Evolutionary conservation across 192 early-diverging fungal genomes (phyloP).

Genomic region (Entomortierella parvispora): DNA sequence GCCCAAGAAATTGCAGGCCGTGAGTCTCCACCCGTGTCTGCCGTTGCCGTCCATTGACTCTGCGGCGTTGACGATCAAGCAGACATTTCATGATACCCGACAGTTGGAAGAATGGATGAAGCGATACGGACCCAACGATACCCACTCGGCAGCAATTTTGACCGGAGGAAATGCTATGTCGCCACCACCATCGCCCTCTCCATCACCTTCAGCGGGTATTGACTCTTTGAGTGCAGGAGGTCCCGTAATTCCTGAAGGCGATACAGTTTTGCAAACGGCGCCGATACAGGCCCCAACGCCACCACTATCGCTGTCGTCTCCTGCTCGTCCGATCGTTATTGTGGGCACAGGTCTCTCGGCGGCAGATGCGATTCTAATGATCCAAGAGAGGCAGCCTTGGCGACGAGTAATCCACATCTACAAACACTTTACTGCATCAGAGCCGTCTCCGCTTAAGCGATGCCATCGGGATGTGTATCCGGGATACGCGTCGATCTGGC

Average conservation of each 20-base stretch:
- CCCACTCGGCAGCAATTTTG: not conserved
- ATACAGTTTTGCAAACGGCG: no score
- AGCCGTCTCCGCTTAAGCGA: constrained; percentile 42
- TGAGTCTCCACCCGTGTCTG: constrained; percentile 23
- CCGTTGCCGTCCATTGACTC: constrained; percentile 1
- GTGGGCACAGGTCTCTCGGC: constrained; percentile 50
- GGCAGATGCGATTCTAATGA: constrained; percentile 42
- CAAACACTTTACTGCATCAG: constrained; percentile 35
- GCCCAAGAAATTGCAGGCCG: constrained; percentile 43
- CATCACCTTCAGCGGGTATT: not conserved
- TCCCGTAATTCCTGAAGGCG: not conserved
- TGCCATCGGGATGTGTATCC: constrained; percentile 53
- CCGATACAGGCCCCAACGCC: no score
- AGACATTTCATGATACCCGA: constrained; percentile 47
- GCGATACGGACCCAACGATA: not conserved
- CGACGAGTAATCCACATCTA: constrained; percentile 44
- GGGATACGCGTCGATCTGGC: constrained; percentile 42
- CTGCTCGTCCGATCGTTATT: constrained; percentile 31
- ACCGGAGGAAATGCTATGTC: no score
- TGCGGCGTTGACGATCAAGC: constrained; percentile 26
- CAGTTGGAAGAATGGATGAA: constrained; percentile 49
- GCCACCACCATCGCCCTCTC: constrained; percentile 15
- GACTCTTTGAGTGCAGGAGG: not conserved
- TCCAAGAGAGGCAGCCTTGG: constrained; percentile 49
- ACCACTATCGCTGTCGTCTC: no score